Evolutionary conservation across 148 eudicot species (phyloP).

Genomic region (Rhododendron mucronatum): DNA sequence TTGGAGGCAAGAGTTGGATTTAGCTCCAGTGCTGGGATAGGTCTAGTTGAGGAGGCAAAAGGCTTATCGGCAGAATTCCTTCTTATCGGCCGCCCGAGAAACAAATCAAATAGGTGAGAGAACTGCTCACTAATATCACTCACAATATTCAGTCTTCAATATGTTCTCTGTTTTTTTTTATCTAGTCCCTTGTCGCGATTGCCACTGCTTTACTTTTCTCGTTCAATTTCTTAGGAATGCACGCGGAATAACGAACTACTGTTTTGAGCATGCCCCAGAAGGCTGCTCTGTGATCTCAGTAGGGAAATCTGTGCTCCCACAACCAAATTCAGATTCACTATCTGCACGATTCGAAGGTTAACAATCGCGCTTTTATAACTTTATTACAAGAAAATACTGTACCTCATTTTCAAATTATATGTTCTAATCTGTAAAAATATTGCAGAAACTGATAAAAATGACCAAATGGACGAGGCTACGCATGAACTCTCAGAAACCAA

Average conservation of each 20-base stretch:
- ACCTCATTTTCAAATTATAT: neutral
- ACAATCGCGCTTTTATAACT: neutral
- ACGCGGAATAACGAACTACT: constrained; percentile 30
- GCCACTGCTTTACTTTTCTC: neutral
- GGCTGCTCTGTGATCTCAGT: constrained; percentile 67
- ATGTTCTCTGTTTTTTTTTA: neutral
- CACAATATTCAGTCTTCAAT: neutral
- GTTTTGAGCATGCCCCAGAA: constrained; percentile 55
- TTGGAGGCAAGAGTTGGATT: constrained; percentile 78
- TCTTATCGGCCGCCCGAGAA: constrained; percentile 43
- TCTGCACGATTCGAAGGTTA: neutral
- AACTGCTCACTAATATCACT: neutral
- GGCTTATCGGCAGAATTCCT: constrained; percentile 47
- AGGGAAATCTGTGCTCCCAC: constrained; percentile 12
- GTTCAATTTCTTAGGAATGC: constrained; percentile 9
- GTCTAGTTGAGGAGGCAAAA: constrained; percentile 61
- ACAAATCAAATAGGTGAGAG: neutral
- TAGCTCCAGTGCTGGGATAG: constrained; percentile 44
- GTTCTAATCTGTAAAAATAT: neutral
- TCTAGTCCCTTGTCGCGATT: neutral
- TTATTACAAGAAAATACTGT: too few relatives aligned
- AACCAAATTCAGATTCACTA: constrained; percentile 9
- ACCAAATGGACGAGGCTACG: neutral
- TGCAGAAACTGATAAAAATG: constrained; percentile 20
- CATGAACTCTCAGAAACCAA: neutral